Evolutionary conservation across 2,329 filamentous ascomycete genomes (phyloP), one percentile per base, ranked within the genome.

Genomic region (Periconia sp.): DNA sequence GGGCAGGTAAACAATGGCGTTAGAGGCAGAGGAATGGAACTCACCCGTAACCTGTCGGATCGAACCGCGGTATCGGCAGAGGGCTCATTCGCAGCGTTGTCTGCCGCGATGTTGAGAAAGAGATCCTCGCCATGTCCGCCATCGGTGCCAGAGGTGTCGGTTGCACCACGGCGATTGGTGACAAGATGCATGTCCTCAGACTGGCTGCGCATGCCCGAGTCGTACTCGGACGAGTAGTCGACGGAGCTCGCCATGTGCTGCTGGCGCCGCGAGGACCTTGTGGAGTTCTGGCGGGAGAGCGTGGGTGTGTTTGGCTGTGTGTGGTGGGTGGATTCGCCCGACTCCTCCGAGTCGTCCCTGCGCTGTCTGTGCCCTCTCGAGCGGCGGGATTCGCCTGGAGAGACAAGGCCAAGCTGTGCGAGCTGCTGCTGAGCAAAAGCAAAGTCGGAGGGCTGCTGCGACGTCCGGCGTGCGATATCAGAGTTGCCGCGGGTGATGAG

Each of bases 401-500:
- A 57, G 28, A 54, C 56, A 40, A 64, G 53, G 11, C 49, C 57
- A 4, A 45, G 31, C 40, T 57, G 52, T 16, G 54, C 21, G 29
- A 61, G 50, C 36, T 64, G 61, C 42, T 61, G 62, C 40, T 66
- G 60, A 17, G 59, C 52, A 46, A 52, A 60, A 30, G 55, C 50
- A 46, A 54, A 57, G 49, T 66, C 60, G 44, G 56, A 34, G 22
- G 63, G 52, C 47, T 55, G 58, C 42, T 62, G 64, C 29, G 59
- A 46, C 39, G 44, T 29, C 23, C 59, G 49, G 54, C 66, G 65
- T 47, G 61, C 62, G 47, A 61, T 53, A 46, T 70, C 67, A 12
- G 56, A 56, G 42, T 60, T 56, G 21, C 61, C 59, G 40, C 75
- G 75, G 37, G 76, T 78, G 46, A 76, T 73, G 45, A 78, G 69